Evolutionary conservation across 2,329 filamentous ascomycete genomes (phyloP).

Genomic region (Penicillium sp.): DNA sequence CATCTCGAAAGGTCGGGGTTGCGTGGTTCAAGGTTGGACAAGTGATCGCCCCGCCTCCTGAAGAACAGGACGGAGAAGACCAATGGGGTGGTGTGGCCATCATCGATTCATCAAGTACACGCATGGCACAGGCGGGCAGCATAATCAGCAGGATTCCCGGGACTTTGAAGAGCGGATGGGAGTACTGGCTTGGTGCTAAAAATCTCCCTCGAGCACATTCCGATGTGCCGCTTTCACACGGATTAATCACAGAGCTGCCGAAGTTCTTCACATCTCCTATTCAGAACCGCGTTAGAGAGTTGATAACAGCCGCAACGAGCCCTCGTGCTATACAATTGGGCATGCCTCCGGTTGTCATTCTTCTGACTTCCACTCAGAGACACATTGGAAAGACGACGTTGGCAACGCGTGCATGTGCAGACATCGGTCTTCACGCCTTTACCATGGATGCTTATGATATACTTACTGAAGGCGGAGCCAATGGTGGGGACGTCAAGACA

Average conservation of each 20-base stretch:
- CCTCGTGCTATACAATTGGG: constrained; percentile 79
- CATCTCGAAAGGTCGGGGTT: constrained; percentile 56
- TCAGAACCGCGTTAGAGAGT: constrained; percentile 70
- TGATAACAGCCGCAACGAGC: constrained; percentile 85
- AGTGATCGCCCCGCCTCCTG: constrained; percentile 49
- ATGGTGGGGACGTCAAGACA: constrained; percentile 87
- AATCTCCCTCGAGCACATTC: constrained; percentile 51
- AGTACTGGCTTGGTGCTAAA: constrained; percentile 80
- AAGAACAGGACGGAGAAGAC: constrained; percentile 58
- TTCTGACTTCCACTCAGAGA: constrained; percentile 86
- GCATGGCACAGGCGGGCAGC: constrained; percentile 87
- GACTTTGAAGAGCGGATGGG: constrained; percentile 73
- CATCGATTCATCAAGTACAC: constrained; percentile 80
- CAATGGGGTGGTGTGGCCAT: constrained; percentile 82
- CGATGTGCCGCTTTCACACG: constrained; percentile 32
- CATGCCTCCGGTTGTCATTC: constrained; percentile 81
- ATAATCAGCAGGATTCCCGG: constrained; percentile 77
- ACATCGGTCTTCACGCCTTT: constrained; percentile 88
- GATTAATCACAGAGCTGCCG: constrained; percentile 33
- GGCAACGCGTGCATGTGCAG: constrained; percentile 71
- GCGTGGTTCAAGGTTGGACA: constrained; percentile 92
- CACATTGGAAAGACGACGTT: constrained; percentile 88
- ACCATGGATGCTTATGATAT: constrained; percentile 90
- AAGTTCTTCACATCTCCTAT: constrained; percentile 54
- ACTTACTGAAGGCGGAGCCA: constrained; percentile 81